Base-by-base conservation (phyloP, 2,329 filamentous ascomycete species). In the Neoascochyta sp. region DNA sequence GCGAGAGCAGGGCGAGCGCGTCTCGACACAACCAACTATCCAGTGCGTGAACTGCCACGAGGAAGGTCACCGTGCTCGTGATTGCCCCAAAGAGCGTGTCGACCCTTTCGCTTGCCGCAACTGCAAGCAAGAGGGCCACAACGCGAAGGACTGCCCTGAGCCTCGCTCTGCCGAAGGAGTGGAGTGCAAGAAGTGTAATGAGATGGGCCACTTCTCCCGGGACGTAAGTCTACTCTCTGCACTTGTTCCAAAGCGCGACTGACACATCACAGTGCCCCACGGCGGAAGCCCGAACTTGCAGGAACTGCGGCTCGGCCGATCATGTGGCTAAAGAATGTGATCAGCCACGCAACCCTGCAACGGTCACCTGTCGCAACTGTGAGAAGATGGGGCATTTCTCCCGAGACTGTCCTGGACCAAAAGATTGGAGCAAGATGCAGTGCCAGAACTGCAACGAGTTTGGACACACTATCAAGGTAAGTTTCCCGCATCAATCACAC, bases 41-140 rank as follows among this genome's bases (percentile, higher is more conserved):
- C 69, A 67, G 25, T 87, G 83, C 56, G 74, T 68, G 64, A 81
- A 86, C 63, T 86, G 83, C 43, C 64, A 71, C 4, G 69, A 72
- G 21, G 62, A 69, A 15, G 81, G 81, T 7, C 82, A 86, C 49
- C 80, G 81, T 35, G 64, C 80, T 29, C 78, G 82, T 29, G 81
- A 87, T 45, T 87, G 83, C 36, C 57, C 57, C 4, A 51, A 64
- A 34, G 57, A 60, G 35, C 64, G 82, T 27, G 63, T 76, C 16
- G 76, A 83, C 64, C 78, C 69, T 34, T 80, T 74, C 43, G 78
- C 76, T 6, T 85, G 81, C 72, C 76, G 73, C 55, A 85, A 85
- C 54, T 85, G 81, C 66, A 75, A 74, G 74, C 65, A 62, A 54
- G 64, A 61, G 16, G 53, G 57, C 7, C 53, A 57, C 23, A 52